A percentile compares a stretch with the other conserved stretches of the same genome.
These are phyloP conservation scores for Solanum clarkiae DNA, from an alignment of 257 asterid genomes.

Conservation along the genomic window DNA sequence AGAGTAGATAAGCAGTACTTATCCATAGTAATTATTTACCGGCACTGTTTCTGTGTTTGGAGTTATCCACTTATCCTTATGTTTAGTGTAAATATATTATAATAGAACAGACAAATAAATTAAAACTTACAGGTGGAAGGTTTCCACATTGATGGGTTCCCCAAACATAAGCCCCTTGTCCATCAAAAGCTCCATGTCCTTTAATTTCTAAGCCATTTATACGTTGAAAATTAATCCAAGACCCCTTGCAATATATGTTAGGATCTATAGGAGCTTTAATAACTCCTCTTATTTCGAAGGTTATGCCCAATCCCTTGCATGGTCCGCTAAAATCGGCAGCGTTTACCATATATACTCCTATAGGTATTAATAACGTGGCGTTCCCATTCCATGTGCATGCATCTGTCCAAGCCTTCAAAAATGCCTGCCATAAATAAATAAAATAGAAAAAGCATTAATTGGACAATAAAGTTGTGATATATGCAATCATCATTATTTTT, in stretches of 20 bases:
- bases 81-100: not conserved
- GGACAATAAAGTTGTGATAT: too few species aligned
- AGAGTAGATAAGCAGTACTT: too few species aligned
- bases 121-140: not conserved
- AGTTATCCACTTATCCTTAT: too few species aligned
- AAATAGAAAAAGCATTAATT: not conserved
- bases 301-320: not conserved
- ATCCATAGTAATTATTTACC: too few species aligned
- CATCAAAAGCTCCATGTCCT: not conserved
- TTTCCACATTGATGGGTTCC: not conserved
- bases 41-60: too few species aligned
- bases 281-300: not conserved
- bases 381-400: not conserved
- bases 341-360: not conserved
- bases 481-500: not conserved
- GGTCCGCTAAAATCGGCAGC: not conserved
- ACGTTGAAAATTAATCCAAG: not conserved
- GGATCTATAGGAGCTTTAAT: not conserved
- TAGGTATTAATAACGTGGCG: not conserved
- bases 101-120: not conserved
- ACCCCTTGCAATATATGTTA: not conserved
- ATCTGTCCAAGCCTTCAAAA: not conserved
- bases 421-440: not conserved
- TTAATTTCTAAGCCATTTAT: not conserved
- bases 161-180: not conserved